A percentile compares a stretch with the other conserved stretches of the same genome.
These are phyloP conservation scores for Talaromyces proteolyticus DNA, from an alignment of 495 filamentous ascomycete species.

Conservation along the genomic window DNA sequence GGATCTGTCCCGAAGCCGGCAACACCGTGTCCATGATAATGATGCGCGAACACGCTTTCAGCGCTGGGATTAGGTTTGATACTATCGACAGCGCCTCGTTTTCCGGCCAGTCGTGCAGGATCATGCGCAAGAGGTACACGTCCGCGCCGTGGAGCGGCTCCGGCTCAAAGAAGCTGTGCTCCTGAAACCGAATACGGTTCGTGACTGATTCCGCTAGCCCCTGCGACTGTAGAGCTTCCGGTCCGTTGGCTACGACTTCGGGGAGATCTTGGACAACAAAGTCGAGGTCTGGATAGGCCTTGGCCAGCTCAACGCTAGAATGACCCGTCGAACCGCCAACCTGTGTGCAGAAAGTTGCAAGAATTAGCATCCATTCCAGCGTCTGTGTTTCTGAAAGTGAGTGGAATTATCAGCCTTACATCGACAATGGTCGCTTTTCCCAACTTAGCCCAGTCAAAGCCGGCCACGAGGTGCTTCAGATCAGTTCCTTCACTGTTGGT, in stretches of 20 bases:
- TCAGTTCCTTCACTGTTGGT: conserved; percentile 9
- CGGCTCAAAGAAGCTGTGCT: conserved; percentile 47
- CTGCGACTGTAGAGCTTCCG: not conserved
- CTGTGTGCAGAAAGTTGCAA: conserved; percentile 8
- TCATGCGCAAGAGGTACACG: conserved; percentile 53
- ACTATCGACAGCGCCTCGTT: conserved; percentile 49
- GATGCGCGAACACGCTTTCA: conserved; percentile 36
- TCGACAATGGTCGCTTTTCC: conserved; percentile 14
- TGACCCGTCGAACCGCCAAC: conserved; percentile 26
- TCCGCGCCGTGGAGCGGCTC: conserved; percentile 47
- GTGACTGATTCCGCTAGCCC: not conserved
- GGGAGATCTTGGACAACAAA: conserved; percentile 23
- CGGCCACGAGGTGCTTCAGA: conserved; percentile 17
- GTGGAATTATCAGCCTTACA: conserved; percentile 1
- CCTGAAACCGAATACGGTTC: not conserved
- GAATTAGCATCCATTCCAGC: too few species aligned
- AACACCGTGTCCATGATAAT: conserved; percentile 37
- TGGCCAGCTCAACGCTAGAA: conserved; percentile 21
- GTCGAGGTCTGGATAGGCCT: conserved; percentile 18
- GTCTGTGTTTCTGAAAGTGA: too few species aligned
- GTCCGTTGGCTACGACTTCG: not conserved
- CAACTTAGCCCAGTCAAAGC: conserved; percentile 17
- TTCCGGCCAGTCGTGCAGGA: conserved; percentile 54
- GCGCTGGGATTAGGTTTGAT: conserved; percentile 42
- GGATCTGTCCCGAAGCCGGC: conserved; percentile 23